phyloP scores from a whole-genome alignment of 768 basidiomycete genomes.

The Kwoniella sp. region DNA sequence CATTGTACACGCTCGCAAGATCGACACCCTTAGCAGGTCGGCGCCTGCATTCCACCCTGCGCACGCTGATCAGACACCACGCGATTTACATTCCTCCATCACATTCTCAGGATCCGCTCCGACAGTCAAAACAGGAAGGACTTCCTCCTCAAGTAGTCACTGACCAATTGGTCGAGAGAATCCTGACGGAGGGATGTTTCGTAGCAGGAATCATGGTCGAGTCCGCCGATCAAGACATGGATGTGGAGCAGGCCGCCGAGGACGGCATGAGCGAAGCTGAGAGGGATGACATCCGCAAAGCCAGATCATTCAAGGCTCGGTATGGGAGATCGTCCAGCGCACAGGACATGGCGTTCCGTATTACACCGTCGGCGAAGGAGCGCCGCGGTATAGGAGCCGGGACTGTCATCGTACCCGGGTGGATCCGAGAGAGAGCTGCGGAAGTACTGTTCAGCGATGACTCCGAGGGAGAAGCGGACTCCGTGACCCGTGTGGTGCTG shows the following conservation, averaged over 20 bases:
- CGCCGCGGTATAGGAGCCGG: conserved; percentile 60
- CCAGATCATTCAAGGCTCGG: conserved; percentile 5
- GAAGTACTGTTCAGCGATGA: conserved; percentile 89
- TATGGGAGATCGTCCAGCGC: conserved; percentile 18
- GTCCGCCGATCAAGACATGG: not conserved
- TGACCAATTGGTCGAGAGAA: conserved; percentile 76
- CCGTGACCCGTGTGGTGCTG: conserved; percentile 72
- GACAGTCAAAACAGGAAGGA: too few relatives aligned
- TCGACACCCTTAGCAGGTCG: conserved; percentile 86
- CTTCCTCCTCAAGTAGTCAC: conserved; percentile 77
- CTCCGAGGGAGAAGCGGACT: conserved; percentile 61
- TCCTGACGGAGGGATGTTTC: conserved; percentile 85
- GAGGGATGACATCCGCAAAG: not conserved
- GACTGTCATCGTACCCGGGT: conserved; percentile 81
- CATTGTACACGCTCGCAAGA: conserved; percentile 73
- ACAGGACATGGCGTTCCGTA: conserved; percentile 8
- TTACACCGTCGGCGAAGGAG: not conserved
- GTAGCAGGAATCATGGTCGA: conserved; percentile 56
- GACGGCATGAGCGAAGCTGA: conserved; percentile 1
- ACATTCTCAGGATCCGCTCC: conserved; percentile 58
- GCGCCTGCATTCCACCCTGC: conserved; percentile 71
- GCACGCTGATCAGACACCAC: conserved; percentile 73
- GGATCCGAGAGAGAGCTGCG: conserved; percentile 86
- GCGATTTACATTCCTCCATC: conserved; percentile 82
- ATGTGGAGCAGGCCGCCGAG: not conserved